phyloP scores from a whole-genome alignment of 2,329 filamentous ascomycete species.

The Gnomoniopsis sp. region DNA sequence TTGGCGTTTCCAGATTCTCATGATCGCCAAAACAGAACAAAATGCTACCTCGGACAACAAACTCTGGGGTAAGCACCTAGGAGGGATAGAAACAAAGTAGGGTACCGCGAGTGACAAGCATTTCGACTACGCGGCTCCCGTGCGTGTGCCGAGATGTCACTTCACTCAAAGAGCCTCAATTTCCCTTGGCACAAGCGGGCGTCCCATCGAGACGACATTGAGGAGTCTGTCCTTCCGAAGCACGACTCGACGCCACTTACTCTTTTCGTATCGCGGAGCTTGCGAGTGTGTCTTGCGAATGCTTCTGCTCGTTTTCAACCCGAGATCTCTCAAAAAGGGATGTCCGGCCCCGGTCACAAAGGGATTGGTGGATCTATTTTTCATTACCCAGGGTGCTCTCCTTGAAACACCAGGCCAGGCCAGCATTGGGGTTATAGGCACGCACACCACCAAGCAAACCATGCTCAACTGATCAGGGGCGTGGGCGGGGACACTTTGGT shows the following conservation, averaged over 20 bases:
- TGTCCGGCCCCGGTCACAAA: conserved; percentile 1
- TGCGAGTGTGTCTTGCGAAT: too few species aligned
- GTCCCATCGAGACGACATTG: not conserved
- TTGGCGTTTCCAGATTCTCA: conserved; percentile 2
- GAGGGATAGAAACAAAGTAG: not conserved
- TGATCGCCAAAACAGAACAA: conserved; percentile 2
- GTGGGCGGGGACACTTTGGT: not conserved
- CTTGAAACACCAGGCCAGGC: conserved; percentile 13
- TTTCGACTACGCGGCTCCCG: not conserved
- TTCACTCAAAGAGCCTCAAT: not conserved
- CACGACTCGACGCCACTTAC: not conserved
- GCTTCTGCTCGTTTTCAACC: too few species aligned
- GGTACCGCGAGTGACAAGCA: not conserved
- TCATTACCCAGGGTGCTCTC: conserved; percentile 2
- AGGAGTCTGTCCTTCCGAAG: not conserved
- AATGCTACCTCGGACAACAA: not conserved
- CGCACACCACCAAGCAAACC: not conserved
- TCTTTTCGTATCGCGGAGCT: too few species aligned
- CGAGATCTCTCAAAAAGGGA: conserved; percentile 3
- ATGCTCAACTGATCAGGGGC: conserved; percentile 4
- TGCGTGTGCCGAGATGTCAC: too few species aligned
- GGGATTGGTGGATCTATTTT: conserved; percentile 16
- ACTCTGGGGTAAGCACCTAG: not conserved
- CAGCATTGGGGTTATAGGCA: conserved; percentile 5
- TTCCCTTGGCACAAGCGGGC: not conserved